A percentile compares a stretch with the other conserved stretches of the same genome.
These are phyloP conservation scores for Saksenaea oblongispora DNA, from an alignment of 371 early-diverging fungal genomes.

Conservation along the genomic window DNA sequence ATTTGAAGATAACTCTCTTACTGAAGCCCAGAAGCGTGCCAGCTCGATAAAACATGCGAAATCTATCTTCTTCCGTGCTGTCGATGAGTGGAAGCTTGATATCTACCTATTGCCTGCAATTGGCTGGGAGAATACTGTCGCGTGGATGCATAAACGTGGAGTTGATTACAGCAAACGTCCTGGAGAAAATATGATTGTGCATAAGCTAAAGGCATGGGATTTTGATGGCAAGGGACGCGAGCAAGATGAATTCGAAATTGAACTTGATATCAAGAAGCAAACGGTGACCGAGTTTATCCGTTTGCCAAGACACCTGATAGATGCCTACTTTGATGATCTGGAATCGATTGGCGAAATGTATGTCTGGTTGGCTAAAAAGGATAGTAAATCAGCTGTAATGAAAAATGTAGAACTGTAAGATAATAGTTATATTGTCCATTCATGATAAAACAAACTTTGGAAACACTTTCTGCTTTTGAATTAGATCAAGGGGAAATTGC, in stretches of 20 bases:
- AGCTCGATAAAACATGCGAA: constrained; percentile 19
- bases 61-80: constrained; percentile 12
- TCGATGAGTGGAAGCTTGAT: constrained; percentile 40
- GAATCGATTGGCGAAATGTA: constrained; percentile 50
- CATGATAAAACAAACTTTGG: too few relatives aligned
- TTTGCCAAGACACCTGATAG: constrained; percentile 32
- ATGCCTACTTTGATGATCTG: constrained; percentile 34
- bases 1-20: constrained; percentile 18
- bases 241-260: constrained; percentile 45
- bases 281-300: constrained; percentile 41
- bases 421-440: background rate
- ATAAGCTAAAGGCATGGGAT: constrained; percentile 39
- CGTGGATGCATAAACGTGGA: constrained; percentile 35
- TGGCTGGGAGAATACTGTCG: constrained; percentile 41
- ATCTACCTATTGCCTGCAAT: constrained; percentile 43
- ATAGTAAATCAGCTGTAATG: constrained; percentile 20
- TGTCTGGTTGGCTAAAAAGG: constrained; percentile 45
- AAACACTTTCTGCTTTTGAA: too few relatives aligned
- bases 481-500: too few relatives aligned
- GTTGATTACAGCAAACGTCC: constrained; percentile 25
- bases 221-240: constrained; percentile 43
- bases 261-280: constrained; percentile 32
- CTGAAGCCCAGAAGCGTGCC: constrained; percentile 16
- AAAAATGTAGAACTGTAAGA: constrained; percentile 18
- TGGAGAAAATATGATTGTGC: constrained; percentile 32